Base-by-base conservation (phyloP, 139 green algal species). In the Closterium sp. region DNA sequence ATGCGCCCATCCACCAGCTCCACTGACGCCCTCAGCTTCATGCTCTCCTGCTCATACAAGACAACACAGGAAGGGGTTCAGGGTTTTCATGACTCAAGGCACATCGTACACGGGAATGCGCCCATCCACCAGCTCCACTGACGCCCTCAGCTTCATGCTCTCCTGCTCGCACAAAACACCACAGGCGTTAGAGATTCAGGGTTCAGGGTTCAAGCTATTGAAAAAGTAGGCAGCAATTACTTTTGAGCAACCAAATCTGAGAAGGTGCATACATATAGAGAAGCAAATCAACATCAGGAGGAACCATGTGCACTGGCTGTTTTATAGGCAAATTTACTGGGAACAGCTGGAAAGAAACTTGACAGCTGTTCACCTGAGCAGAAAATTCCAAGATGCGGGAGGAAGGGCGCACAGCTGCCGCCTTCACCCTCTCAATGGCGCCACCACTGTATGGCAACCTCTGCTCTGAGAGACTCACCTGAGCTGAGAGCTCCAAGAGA, bases 81-180 rank as follows among this genome's bases (percentile, higher is more conserved):
- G 62, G 62, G 62, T 79, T 79, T 79, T 79, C 17, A 79, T 7
- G 50, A 10, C 21, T 70, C 50, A 70, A 70, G 62, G 62, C 28
- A 90, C 28, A 24, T 90, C 87, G 30, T 31, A 62, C 13, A 22
- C 28, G 21, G 24, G 24, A 29, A 90, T 42, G 24, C 24, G 27
- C n/a, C 85, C 85, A 31, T 87, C 27, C 85, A 87, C 85, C n/a
- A 34, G 85, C n/a, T 87, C 85, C 85, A 87, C 85, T 32, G 85
- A 87, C 9, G n/a, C n/a, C n/a, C 85, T 30, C 85, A 34, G 85
- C 85, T 87, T 87, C 85, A 32, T 87, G 85, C 85, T 87, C 85
- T 87, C 85, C 85, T 87, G 85, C 85, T 32, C 85, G 17, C 0
- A 30, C n/a, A 30, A 30, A 1, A 19, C 24, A 87, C 2, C 17